Base-by-base conservation (phyloP, 2,329 filamentous ascomycete genomes). In the Pseudogymnoascus destructans region DNA sequence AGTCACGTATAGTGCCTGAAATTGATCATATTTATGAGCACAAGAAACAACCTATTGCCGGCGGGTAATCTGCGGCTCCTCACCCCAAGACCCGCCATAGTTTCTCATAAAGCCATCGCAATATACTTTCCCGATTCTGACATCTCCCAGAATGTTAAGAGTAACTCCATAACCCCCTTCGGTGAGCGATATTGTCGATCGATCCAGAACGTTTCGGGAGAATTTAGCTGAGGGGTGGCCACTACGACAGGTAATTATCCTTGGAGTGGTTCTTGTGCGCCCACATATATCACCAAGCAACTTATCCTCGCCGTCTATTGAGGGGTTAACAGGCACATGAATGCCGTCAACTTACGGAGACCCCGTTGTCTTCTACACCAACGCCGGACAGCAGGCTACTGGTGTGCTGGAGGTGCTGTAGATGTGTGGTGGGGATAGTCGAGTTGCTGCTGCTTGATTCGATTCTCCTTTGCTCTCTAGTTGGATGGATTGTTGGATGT, bases 281-380 rank as follows among this genome's bases (percentile, higher is more conserved):
- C 13, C 23, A 15, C 42, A 49, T 49, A 7, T 49, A 15, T 27
- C 42, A 2, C 42, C 23, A 23, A 17, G 42, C n/a, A 23, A 15
- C 23, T 10, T 49, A 25, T 27, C 2, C 42, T 17, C 23, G 6
- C 42, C 21, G 23, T 27, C 8, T 6, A 10, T 15, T 27, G 13
- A 49, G 10, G 23, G 27, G n/a, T 15, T 17, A 4, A 27, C 7
- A 8, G 11, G 8, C 7, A 49, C 7, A 49, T 27, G 8, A 21
- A 27, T 27, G 3, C n/a, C 21, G 8, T 17, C 23, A 5, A 49
- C 4, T 17, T 27, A 10, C 27, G 13, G 42, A n/a, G n/a, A n/a
- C n/a, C n/a, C n/a, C n/a, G n/a, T 49, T 49, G 42, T 70, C 66
- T 27, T 23, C 42, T 49, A 63, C n/a, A 73, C 58, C 23, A 49